Base-by-base conservation (phyloP, 2,329 filamentous ascomycete genomes). In the Colletotrichum acutatum region DNA sequence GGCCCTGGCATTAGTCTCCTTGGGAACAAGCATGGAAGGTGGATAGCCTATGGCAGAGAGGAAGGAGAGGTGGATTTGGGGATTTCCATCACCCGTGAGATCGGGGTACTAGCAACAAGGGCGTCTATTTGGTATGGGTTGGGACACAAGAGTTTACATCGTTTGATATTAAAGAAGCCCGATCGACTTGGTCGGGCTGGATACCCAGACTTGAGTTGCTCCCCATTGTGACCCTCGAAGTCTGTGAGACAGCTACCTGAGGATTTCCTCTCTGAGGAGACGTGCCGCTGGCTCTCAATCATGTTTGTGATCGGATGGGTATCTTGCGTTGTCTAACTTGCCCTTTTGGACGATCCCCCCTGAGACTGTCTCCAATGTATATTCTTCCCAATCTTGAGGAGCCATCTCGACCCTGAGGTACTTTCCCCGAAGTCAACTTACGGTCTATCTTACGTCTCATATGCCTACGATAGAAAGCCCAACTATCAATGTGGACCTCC, bases 41-140 rank as follows among this genome's bases (percentile, higher is more conserved):
- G 32, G 42, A 65, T 24, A 61, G 46, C 59, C 26, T n/a, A n/a
- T n/a, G n/a, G n/a, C n/a, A n/a, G n/a, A n/a, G n/a, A n/a, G n/a
- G n/a, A 52, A 28, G 53, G 61, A 34, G 24, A 68, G 49, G 61
- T n/a, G 32, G 32, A 26, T 28, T 34, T 63, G 63, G 37, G 4
- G 28, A n/a, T 72, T 59, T 58, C 8, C 26, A 19, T 22, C 52
- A 42, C 5, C 46, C 7, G 11, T 53, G 12, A 19, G 16, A 70
- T 16, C 52, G 62, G 65, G 37, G 57, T 64, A 64, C 70, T 30
- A 72, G 70, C 66, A 72, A 72, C 54, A 72, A 72, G 60, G 64
- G 70, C 66, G 70, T 70, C 60, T 64, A 22, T 46, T 66, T 22
- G 54, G 60, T 46, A 64, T 63, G 54, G 60, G 46, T 53, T 59